phyloP scores from a whole-genome alignment of 140 eudicot genomes.

The Cichorium intybus region DNA sequence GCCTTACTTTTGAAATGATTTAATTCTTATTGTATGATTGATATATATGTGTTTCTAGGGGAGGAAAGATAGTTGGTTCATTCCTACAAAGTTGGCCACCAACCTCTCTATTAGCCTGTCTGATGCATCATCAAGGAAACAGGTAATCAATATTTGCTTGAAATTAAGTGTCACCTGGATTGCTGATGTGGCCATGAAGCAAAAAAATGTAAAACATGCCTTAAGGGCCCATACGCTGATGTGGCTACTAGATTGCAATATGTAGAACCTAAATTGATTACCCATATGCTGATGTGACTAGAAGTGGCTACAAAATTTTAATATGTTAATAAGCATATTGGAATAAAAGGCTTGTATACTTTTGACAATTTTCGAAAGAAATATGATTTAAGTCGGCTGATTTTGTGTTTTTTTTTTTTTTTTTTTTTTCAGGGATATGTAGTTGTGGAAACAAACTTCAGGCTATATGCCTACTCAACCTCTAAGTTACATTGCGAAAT shows the following conservation, averaged over 20 bases:
- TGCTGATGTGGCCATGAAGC: background rate
- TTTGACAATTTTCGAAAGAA: background rate
- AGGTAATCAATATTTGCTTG: constrained; percentile 64
- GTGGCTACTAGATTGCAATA: too few species aligned
- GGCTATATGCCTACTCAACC: constrained; percentile 89
- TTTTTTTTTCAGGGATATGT: constrained; percentile 68
- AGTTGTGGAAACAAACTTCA: constrained; percentile 92
- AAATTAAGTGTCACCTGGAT: too few species aligned
- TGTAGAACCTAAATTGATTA: too few species aligned
- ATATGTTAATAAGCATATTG: background rate
- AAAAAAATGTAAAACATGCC: too few species aligned
- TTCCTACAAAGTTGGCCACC: constrained; percentile 89
- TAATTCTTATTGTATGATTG: constrained; percentile 12
- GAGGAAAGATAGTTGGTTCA: constrained; percentile 94
- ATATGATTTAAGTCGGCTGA: background rate
- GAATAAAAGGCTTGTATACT: background rate
- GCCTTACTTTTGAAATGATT: background rate
- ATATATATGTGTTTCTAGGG: constrained; percentile 47
- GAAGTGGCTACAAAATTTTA: background rate
- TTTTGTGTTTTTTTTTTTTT: constrained; percentile 8
- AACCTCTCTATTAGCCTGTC: constrained; percentile 90
- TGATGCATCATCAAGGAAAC: constrained; percentile 83
- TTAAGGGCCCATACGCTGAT: too few species aligned
- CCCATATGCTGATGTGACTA: too few species aligned
- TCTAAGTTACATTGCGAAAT: constrained; percentile 91